Evolutionary conservation across 257 asterid species (phyloP).

Genomic region (Nicotiana noctiflora): DNA sequence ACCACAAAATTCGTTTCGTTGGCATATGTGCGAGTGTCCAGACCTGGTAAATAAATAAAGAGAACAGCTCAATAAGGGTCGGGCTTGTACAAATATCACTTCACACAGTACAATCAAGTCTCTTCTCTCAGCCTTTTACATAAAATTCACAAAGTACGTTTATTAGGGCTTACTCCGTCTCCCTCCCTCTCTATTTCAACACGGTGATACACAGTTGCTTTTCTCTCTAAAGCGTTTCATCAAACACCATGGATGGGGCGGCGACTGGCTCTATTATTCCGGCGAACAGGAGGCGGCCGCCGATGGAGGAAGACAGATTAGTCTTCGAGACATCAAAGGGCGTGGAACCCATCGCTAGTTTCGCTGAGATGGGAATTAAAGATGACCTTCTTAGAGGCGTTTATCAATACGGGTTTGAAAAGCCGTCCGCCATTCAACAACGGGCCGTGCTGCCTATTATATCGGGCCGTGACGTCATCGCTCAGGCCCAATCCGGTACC

Average conservation of each 20-base stretch:
- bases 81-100: background rate
- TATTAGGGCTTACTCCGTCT: background rate
- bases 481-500: slow-evolving; percentile 91
- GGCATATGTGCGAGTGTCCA: too few species aligned
- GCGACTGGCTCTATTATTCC: slow-evolving; percentile 36
- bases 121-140: background rate
- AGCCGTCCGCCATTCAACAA: slow-evolving; percentile 91
- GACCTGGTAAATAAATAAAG: background rate
- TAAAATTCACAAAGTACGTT: background rate
- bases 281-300: slow-evolving; percentile 34
- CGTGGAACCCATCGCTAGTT: slow-evolving; percentile 73
- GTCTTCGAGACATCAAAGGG: slow-evolving; percentile 80
- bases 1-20: too few species aligned
- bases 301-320: slow-evolving; percentile 54
- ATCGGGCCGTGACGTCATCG: slow-evolving; percentile 82
- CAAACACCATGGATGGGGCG: slow-evolving; percentile 44
- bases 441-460: slow-evolving; percentile 79
- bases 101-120: background rate
- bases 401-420: slow-evolving; percentile 79
- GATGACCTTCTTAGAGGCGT: slow-evolving; percentile 77
- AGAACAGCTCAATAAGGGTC: background rate
- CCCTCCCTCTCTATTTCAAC: background rate
- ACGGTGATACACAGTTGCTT: background rate
- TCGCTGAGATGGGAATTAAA: slow-evolving; percentile 85
- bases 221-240: background rate